These are phyloP conservation scores for Kuraishia capsulata DNA, from an alignment of 805 yeast species.

Conservation along the genomic window DNA sequence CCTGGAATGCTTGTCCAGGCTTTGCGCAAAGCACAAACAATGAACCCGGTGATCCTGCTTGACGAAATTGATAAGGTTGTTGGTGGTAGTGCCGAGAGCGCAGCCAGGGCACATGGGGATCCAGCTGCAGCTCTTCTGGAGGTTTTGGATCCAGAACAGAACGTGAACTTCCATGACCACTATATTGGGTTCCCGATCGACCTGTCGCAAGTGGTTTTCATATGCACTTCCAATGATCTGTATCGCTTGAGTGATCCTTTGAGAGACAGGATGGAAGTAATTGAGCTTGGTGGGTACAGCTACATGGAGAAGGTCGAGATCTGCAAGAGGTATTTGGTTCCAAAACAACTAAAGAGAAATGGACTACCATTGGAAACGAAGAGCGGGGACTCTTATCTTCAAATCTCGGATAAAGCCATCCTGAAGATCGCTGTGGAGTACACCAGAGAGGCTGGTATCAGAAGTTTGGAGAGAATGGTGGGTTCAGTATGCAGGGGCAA, in stretches of 20 bases:
- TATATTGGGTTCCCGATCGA: conserved; percentile 83
- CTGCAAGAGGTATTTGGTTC: conserved; percentile 59
- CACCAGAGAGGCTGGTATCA: conserved; percentile 81
- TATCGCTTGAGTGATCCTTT: conserved; percentile 67
- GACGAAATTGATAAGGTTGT: conserved; percentile 82
- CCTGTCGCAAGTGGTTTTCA: conserved; percentile 68
- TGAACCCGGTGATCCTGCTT: conserved; percentile 75
- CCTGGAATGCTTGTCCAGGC: conserved; percentile 80
- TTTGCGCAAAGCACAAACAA: conserved; percentile 60
- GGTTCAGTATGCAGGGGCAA: conserved; percentile 74
- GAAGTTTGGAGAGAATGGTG: conserved; percentile 66
- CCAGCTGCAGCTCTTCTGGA: conserved; percentile 87
- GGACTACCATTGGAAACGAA: conserved; percentile 35
- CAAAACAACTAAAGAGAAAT: conserved; percentile 63
- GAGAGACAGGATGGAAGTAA: conserved; percentile 76
- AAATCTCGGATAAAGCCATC: conserved; percentile 45
- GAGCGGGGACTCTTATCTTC: conserved; percentile 23
- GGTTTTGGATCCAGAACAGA: conserved; percentile 87
- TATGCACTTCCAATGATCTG: conserved; percentile 81
- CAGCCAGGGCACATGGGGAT: conserved; percentile 57
- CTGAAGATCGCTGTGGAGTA: conserved; percentile 55
- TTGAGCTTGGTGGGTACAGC: conserved; percentile 72
- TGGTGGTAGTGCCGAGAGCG: conserved; percentile 35
- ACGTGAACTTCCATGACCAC: conserved; percentile 67
- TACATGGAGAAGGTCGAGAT: conserved; percentile 68